Base-by-base conservation (phyloP, 2,329 filamentous ascomycete species). In the Raffaelea deltoideospora region DNA sequence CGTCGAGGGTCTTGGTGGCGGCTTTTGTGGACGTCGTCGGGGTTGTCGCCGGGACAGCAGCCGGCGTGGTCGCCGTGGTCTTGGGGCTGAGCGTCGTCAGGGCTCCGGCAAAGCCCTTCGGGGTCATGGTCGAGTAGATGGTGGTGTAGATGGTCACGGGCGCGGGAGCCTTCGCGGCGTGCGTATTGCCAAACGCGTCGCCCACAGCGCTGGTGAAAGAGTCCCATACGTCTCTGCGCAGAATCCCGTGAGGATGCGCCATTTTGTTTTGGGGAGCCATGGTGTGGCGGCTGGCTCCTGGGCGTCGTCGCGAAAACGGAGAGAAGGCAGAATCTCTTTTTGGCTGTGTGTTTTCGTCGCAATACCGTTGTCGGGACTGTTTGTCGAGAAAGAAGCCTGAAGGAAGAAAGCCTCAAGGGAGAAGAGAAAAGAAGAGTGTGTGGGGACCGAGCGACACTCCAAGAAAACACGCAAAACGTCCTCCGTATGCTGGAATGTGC, bases 151-250 rank as follows among this genome's bases (percentile, higher is more conserved):
- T 18, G n/a, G 28, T 30, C 28, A 17, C n/a, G 28, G 5, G n/a
- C 10, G 10, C 26, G 26, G 26, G 6, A 6, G 32, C 40, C 30
- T 28, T 39, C 11, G 37, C 34, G 19, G 26, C n/a, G 10, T 35
- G 10, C 13, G 14, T 18, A 5, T 37, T 30, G 14, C 30, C 29
- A 29, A 48, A 41, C 14, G 36, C 42, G n/a, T 38, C 30, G 23
- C 39, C 45, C 9, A 48, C 24, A 21, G 34, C 40, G 10, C 39
- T 41, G 30, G 43, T 46, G 18, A 48, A 32, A 5, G 34, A 18
- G 22, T 43, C 41, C 45, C 42, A 45, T 4, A 41, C 10, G 5
- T 45, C 31, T 17, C 39, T 18, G 2, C 32, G 14, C 21, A 15
- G 20, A 22, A 30, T 10, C 18, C 33, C 33, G 11, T 37, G 34